These are phyloP conservation scores for Musa acuminata DNA, from an alignment of 176 grass and related monocot species.

Conservation along the genomic window DNA sequence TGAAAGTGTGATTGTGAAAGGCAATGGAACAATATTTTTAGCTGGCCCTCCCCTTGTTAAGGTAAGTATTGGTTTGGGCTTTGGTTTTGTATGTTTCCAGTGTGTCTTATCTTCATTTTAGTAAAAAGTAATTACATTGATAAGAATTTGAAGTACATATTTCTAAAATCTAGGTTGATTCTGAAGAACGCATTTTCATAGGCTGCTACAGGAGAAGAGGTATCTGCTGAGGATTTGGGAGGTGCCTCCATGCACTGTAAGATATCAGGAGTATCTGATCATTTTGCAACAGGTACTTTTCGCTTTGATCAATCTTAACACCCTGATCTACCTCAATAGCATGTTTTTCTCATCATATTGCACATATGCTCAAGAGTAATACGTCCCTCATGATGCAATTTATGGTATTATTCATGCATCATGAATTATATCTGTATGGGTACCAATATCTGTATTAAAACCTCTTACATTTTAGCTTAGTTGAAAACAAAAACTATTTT, in stretches of 20 bases:
- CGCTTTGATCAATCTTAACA: not conserved
- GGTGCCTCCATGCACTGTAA: constrained; percentile 94
- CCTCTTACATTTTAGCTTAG: no score
- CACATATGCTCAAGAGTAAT: not conserved
- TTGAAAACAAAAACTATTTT: no score
- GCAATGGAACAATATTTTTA: constrained; percentile 94
- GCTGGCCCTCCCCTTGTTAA: constrained; percentile 96
- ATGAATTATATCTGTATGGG: not conserved
- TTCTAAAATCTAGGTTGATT: constrained; percentile 27
- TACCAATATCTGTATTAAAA: no score
- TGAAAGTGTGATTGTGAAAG: constrained; percentile 94
- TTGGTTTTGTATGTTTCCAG: constrained; percentile 11
- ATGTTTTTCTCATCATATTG: not conserved
- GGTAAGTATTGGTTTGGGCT: constrained; percentile 33
- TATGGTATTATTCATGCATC: not conserved
- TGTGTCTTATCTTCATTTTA: constrained; percentile 6
- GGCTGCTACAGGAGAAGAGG: constrained; percentile 96
- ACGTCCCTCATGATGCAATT: not conserved
- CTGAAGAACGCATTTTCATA: constrained; percentile 33
- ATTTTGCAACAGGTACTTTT: constrained; percentile 75
- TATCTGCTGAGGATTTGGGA: constrained; percentile 97
- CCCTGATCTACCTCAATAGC: not conserved
- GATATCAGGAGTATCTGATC: constrained; percentile 89
- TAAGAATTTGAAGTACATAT: not conserved
- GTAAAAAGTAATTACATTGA: not conserved